Conservation (phyloP, 768 basidiomycete genomes). For the Lyophyllum decastes region DNA sequence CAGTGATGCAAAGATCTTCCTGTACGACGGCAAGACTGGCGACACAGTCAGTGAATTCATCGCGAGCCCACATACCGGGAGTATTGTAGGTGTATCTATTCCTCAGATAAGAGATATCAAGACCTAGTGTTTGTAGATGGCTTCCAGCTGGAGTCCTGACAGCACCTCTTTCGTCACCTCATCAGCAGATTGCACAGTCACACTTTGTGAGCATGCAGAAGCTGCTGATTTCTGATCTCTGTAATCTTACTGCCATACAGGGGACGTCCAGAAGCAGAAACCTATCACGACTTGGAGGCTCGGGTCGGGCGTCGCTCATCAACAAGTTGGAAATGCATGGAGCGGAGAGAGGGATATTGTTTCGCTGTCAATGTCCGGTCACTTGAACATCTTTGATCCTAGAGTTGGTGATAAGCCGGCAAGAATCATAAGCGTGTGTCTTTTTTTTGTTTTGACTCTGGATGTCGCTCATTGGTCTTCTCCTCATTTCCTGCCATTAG, state of each 20-base stretch:
- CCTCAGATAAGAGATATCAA: not conserved
- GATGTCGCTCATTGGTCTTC: not conserved
- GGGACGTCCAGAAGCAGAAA: slow-evolving; percentile 81
- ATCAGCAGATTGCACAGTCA: slow-evolving; percentile 85
- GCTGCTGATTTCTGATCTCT: not conserved
- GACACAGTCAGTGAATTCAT: slow-evolving; percentile 72
- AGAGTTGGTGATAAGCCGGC: slow-evolving; percentile 62
- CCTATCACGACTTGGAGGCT: slow-evolving; percentile 68
- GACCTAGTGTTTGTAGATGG: slow-evolving; percentile 46
- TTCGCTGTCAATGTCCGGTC: slow-evolving; percentile 82
- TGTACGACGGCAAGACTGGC: slow-evolving; percentile 90
- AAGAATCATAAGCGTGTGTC: slow-evolving; percentile 59
- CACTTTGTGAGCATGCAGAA: slow-evolving; percentile 62
- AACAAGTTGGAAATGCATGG: slow-evolving; percentile 93
- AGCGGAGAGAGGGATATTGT: slow-evolving; percentile 68
- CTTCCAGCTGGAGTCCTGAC: slow-evolving; percentile 79
- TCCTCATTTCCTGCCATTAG: slow-evolving; percentile 33
- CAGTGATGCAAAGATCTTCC: slow-evolving; percentile 82
- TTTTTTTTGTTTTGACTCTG: not conserved
- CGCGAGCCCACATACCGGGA: slow-evolving; percentile 72
- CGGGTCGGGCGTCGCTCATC: slow-evolving; percentile 72
- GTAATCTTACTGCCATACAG: slow-evolving; percentile 33
- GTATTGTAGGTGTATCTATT: slow-evolving; percentile 53
- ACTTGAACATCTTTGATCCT: slow-evolving; percentile 81
- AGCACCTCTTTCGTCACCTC: slow-evolving; percentile 77